These are phyloP conservation scores for Trichoderma sp. DNA, from an alignment of 2,329 filamentous ascomycete genomes.

Conservation along the genomic window DNA sequence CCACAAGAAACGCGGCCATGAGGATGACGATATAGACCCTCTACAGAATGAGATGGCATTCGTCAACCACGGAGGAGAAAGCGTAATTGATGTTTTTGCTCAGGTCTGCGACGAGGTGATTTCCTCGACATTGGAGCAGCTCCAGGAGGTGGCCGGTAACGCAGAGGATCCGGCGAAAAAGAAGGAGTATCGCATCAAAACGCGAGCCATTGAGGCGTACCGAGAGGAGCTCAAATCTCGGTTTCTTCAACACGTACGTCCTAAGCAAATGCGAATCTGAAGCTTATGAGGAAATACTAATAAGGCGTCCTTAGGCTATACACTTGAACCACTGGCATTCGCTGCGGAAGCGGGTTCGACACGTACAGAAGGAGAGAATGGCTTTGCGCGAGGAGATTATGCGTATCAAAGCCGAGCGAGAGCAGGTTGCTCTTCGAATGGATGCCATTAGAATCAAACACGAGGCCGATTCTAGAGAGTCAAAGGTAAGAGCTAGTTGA, in stretches of 20 bases:
- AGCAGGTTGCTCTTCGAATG: conserved; percentile 60
- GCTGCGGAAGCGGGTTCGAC: conserved; percentile 55
- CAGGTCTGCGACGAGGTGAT: conserved; percentile 62
- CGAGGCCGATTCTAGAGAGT: conserved; percentile 51
- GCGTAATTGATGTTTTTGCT: conserved; percentile 59
- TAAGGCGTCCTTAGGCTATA: conserved; percentile 45
- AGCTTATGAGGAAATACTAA: neutral
- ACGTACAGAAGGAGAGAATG: conserved; percentile 56
- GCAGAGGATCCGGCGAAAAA: conserved; percentile 46
- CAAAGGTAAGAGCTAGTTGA: conserved; percentile 44
- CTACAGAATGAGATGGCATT: conserved; percentile 53
- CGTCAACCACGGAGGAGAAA: conserved; percentile 54
- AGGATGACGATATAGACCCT: conserved; percentile 43
- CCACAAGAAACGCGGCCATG: conserved; percentile 41
- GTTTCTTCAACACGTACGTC: conserved; percentile 57
- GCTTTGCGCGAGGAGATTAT: conserved; percentile 59
- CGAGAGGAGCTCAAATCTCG: conserved; percentile 54
- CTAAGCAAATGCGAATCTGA: neutral
- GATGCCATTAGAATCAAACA: conserved; percentile 61
- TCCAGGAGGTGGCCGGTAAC: conserved; percentile 40
- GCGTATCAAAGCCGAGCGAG: conserved; percentile 55
- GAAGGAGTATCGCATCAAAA: conserved; percentile 55
- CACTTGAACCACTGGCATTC: conserved; percentile 58
- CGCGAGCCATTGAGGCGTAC: conserved; percentile 56
- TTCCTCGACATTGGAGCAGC: conserved; percentile 45